Evolutionary conservation across 176 grass and related monocot genomes (phyloP).

Genomic region (Oropetium thomaeum): DNA sequence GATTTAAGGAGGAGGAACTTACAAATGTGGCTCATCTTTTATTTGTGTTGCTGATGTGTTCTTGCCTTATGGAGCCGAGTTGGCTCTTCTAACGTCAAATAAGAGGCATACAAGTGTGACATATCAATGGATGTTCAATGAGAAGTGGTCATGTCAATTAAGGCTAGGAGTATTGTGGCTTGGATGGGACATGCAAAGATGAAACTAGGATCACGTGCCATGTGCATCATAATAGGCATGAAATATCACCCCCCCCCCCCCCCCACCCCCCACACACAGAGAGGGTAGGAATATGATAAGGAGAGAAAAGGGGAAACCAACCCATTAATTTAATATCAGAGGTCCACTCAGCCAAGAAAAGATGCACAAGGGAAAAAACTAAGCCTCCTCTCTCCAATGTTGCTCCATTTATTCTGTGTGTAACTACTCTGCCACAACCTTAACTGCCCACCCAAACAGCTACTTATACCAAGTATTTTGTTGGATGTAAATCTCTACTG

Average conservation of each 20-base stretch:
- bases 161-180: neutral
- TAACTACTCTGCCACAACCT: neutral
- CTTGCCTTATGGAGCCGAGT: too few relatives aligned
- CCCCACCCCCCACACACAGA: neutral
- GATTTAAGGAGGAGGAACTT: too few relatives aligned
- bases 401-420: neutral
- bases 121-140: too few relatives aligned
- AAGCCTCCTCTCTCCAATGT: neutral
- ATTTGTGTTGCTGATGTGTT: too few relatives aligned
- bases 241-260: too few relatives aligned
- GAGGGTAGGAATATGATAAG: neutral
- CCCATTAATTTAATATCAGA: too few relatives aligned
- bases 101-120: too few relatives aligned
- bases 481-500: neutral
- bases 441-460: neutral
- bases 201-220: too few relatives aligned
- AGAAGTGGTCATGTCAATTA: neutral
- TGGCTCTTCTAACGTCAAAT: too few relatives aligned
- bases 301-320: neutral
- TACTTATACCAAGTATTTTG: too few relatives aligned
- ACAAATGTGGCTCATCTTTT: too few relatives aligned
- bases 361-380: neutral
- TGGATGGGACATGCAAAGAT: too few relatives aligned
- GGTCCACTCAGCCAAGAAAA: neutral
- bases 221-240: neutral